Conservation (phyloP, 345 rosid species). For the Eucalyptus sideroxylon region DNA sequence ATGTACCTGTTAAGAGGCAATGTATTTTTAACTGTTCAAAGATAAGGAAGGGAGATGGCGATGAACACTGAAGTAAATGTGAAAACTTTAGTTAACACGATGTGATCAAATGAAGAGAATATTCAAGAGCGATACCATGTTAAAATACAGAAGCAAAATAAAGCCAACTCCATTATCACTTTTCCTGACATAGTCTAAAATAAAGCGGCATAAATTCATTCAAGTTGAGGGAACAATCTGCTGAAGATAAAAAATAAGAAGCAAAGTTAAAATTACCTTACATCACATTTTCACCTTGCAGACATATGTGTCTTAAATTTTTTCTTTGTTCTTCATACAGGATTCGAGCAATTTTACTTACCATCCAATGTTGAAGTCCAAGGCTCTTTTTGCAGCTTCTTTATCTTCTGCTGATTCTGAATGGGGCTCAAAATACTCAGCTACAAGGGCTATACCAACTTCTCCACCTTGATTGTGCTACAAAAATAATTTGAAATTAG, state of each 20-base stretch:
- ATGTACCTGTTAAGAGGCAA: slow-evolving; percentile 23
- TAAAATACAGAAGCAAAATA: neutral
- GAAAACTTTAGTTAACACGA: neutral
- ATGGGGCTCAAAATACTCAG: neutral
- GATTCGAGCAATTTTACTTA: neutral
- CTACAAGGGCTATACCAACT: neutral
- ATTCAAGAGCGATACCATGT: neutral
- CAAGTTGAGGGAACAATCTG: neutral
- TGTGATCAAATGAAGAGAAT: neutral
- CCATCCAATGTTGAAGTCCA: slow-evolving; percentile 7
- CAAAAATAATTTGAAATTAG: neutral
- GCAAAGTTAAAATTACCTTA: neutral
- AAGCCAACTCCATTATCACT: neutral
- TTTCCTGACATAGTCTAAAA: neutral
- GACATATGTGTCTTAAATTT: neutral
- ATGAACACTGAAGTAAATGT: neutral
- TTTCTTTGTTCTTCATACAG: neutral
- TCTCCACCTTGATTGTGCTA: neutral
- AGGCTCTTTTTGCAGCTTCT: neutral
- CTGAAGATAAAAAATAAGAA: neutral
- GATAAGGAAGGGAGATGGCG: neutral
- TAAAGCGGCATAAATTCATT: neutral
- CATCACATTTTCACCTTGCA: neutral
- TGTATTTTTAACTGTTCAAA: neutral
- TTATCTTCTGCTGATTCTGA: neutral